A percentile compares a stretch with the other conserved stretches of the same genome.
Evolutionary conservation across 106 monocot species (phyloP).

Genomic region (Allium fistulosum): DNA sequence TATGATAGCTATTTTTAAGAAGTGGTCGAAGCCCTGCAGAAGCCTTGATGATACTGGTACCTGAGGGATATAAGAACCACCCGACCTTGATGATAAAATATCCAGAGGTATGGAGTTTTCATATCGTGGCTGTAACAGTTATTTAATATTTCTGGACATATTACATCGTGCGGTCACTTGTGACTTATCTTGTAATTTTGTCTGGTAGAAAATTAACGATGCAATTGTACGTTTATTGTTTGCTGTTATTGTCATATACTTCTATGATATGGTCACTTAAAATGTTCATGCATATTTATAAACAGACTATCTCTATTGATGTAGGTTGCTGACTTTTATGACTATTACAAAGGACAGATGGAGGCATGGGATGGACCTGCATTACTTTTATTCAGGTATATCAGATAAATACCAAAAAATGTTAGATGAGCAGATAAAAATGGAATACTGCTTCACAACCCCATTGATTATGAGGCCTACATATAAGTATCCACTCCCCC

Average conservation of each 20-base stretch:
- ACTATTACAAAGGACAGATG: constrained; percentile 99
- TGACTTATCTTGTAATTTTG: background rate
- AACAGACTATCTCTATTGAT: background rate
- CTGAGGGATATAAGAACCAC: constrained; percentile 98
- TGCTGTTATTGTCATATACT: background rate
- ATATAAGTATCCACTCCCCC: too few species aligned
- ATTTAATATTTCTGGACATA: too few species aligned
- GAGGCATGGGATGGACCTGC: constrained; percentile 99
- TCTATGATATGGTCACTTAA: background rate
- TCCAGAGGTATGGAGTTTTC: constrained; percentile 54
- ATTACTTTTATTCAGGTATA: constrained; percentile 81
- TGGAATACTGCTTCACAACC: too few species aligned
- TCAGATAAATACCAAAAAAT: too few species aligned
- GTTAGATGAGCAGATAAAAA: too few species aligned
- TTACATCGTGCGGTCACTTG: too few species aligned
- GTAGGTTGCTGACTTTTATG: constrained; percentile 89
- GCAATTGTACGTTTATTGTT: background rate
- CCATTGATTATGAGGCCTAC: too few species aligned
- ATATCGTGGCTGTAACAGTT: too few species aligned
- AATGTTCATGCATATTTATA: background rate
- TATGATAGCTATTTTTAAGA: constrained; percentile 68
- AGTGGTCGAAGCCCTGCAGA: constrained; percentile 90
- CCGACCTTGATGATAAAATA: constrained; percentile 91
- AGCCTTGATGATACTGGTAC: constrained; percentile 98
- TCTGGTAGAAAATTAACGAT: background rate